Conservation (phyloP, 1,139 yeast species). For the Saccharomyces uvarum region DNA sequence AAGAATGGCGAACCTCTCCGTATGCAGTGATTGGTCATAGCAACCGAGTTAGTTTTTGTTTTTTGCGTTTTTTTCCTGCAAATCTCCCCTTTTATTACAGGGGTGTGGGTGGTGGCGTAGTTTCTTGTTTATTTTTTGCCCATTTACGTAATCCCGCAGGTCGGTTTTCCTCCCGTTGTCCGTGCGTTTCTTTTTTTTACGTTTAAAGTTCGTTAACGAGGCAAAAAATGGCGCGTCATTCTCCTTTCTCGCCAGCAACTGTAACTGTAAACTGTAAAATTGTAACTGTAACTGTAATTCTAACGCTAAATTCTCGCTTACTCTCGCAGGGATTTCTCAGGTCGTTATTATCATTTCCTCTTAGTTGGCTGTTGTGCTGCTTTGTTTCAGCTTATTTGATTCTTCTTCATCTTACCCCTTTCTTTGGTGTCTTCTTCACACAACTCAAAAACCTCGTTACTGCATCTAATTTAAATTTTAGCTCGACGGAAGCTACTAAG, state of each 20-base stretch:
- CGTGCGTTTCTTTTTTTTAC: not conserved
- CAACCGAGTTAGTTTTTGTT: not conserved
- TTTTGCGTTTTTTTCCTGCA: not conserved
- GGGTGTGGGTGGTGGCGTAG: conserved; percentile 1
- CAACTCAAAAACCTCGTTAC: not conserved
- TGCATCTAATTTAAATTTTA: not conserved
- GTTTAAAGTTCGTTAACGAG: not conserved
- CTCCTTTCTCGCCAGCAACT: not conserved
- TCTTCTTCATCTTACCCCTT: not conserved
- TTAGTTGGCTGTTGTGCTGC: not conserved
- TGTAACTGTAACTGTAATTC: not conserved
- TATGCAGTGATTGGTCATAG: not conserved
- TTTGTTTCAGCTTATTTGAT: not conserved
- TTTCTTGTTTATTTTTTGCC: not conserved
- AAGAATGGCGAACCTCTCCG: not conserved
- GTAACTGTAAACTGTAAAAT: not conserved
- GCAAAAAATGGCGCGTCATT: not conserved
- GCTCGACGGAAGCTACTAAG: not conserved
- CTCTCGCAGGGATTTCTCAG: not conserved
- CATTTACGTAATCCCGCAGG: conserved; percentile 1
- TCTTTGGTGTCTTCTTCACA: not conserved
- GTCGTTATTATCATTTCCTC: not conserved
- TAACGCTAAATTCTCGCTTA: not conserved
- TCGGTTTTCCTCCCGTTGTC: not conserved
- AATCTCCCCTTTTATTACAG: not conserved